Evolutionary conservation across 2,329 filamentous ascomycete species (phyloP).

Genomic region (Graphilbum fragrans): DNA sequence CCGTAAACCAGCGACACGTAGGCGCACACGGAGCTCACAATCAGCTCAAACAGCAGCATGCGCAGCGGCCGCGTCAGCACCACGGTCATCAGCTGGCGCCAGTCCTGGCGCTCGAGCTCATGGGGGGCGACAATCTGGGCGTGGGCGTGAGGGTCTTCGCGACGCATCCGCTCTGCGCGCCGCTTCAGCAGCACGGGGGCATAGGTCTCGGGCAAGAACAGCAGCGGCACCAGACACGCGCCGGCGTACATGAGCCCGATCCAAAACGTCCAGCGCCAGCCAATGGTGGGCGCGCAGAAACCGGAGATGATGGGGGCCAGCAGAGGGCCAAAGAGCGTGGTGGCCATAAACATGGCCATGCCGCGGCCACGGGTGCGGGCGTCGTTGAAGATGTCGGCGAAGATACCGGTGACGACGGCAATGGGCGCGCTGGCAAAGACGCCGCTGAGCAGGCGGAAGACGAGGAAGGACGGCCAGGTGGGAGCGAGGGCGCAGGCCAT

Average conservation of each 20-base stretch:
- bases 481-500: slow-evolving; percentile 44
- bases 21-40: slow-evolving; percentile 56
- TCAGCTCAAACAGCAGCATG: slow-evolving; percentile 62
- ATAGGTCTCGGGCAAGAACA: slow-evolving; percentile 56
- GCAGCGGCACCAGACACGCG: slow-evolving; percentile 42
- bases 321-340: slow-evolving; percentile 55
- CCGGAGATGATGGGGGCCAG: slow-evolving; percentile 53
- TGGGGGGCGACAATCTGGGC: slow-evolving; percentile 43
- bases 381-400: slow-evolving; percentile 54
- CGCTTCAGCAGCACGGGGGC: slow-evolving; percentile 43
- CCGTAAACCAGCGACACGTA: slow-evolving; percentile 62
- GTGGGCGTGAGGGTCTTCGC: slow-evolving; percentile 34
- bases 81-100: slow-evolving; percentile 50
- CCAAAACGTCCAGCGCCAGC: slow-evolving; percentile 63
- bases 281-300: slow-evolving; percentile 42
- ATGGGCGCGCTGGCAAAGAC: slow-evolving; percentile 46
- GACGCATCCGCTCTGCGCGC: slow-evolving; percentile 44
- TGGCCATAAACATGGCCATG: slow-evolving; percentile 46
- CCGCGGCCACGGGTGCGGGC: slow-evolving; percentile 43
- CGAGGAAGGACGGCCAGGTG: slow-evolving; percentile 36
- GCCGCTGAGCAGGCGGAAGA: slow-evolving; percentile 40
- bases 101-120: slow-evolving; percentile 47
- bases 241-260: slow-evolving; percentile 58
- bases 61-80: slow-evolving; percentile 59
- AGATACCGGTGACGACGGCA: slow-evolving; percentile 48